A percentile compares a stretch with the other conserved stretches of the same genome.
phyloP scores from a whole-genome alignment of 2,329 filamentous ascomycete genomes.

The Immersiporthe knoxdaviesiana region DNA sequence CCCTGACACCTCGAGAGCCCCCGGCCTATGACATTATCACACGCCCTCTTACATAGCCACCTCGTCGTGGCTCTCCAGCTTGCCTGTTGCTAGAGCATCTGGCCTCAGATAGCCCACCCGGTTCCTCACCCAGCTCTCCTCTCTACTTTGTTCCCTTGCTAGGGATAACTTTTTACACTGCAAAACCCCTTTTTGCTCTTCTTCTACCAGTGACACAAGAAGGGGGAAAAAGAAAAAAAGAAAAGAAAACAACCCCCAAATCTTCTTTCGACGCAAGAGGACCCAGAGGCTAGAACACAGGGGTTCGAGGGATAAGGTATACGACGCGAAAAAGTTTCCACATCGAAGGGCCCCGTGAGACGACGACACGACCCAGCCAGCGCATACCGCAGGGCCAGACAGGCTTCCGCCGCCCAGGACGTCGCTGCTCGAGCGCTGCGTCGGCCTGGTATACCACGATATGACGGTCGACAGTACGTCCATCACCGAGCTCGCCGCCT shows the following conservation, averaged over 20 bases:
- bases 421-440: conserved; percentile 4
- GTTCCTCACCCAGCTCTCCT: conserved; percentile 10
- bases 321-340: background rate
- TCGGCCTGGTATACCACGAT: conserved; percentile 20
- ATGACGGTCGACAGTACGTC: conserved; percentile 41
- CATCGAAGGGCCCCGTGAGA: conserved; percentile 10
- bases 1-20: background rate
- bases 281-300: background rate
- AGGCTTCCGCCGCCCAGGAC: conserved; percentile 18
- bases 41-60: conserved; percentile 29
- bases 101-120: conserved; percentile 18
- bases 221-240: background rate
- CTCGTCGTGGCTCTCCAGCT: background rate
- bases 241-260: background rate
- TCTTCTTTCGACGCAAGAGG: background rate
- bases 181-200: background rate
- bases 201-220: background rate
- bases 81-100: background rate
- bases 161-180: background rate
- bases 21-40: conserved; percentile 30
- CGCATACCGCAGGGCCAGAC: conserved; percentile 16
- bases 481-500: conserved; percentile 60
- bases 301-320: background rate
- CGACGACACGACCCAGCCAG: background rate
- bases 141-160: background rate